These are phyloP conservation scores for Agroathelia rolfsii DNA, from an alignment of 1,284 basidiomycete species.

Conservation along the genomic window DNA sequence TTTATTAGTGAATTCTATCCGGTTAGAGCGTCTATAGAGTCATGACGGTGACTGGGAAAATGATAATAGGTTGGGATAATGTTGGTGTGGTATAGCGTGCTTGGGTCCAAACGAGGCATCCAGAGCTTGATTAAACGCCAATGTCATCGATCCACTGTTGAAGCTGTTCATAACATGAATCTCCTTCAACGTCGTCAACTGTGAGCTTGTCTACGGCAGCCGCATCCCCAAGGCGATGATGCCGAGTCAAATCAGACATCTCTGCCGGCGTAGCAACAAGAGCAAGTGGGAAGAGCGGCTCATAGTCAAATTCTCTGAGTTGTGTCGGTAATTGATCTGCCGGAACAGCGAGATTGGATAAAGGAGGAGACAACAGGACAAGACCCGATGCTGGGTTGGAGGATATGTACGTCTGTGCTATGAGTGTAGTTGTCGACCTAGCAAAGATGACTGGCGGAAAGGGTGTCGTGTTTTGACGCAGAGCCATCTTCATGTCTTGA, in stretches of 20 bases:
- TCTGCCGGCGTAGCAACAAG: conserved; percentile 31
- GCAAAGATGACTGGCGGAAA: conserved; percentile 60
- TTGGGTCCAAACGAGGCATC: conserved; percentile 13
- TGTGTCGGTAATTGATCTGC: conserved; percentile 27
- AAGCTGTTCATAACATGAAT: conserved; percentile 22
- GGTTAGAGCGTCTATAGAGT: no score
- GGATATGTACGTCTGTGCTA: conserved; percentile 59
- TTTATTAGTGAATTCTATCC: no score
- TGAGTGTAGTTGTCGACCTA: conserved; percentile 36
- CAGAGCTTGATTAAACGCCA: no score
- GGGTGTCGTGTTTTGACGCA: conserved; percentile 38
- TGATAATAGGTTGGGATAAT: no score
- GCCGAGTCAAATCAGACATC: conserved; percentile 22
- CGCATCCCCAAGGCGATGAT: conserved; percentile 28
- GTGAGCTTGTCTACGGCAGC: conserved; percentile 26
- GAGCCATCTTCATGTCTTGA: conserved; percentile 30
- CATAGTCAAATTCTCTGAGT: conserved; percentile 45
- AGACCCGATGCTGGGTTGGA: conserved; percentile 53
- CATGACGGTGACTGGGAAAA: no score
- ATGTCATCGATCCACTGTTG: conserved; percentile 36
- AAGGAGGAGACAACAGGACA: conserved; percentile 49
- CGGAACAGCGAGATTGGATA: conserved; percentile 27
- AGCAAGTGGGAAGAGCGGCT: conserved; percentile 54
- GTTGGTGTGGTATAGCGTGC: conserved; percentile 1
- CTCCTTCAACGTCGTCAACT: conserved; percentile 23